Evolutionary conservation across 2,329 filamentous ascomycete species (phyloP).

Genomic region (Bipolaris oryzae): DNA sequence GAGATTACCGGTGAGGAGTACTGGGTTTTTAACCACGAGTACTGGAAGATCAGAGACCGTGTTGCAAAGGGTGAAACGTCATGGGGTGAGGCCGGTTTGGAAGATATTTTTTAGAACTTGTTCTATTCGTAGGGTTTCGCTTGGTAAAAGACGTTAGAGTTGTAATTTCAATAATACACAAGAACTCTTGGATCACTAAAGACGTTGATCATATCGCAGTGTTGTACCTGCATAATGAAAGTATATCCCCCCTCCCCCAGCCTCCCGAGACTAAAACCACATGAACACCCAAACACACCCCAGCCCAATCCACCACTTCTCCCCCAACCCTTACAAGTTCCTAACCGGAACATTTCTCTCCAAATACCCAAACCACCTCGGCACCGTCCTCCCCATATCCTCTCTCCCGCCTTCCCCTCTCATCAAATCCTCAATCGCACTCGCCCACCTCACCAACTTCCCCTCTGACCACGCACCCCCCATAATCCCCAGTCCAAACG

Average conservation of each 20-base stretch:
- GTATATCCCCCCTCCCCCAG: too few species aligned
- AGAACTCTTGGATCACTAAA: background rate
- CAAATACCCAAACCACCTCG: slow-evolving; percentile 43
- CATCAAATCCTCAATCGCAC: slow-evolving; percentile 53
- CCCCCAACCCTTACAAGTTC: slow-evolving; percentile 18
- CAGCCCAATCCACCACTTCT: background rate
- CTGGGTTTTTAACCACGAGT: slow-evolving; percentile 87
- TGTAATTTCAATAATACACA: background rate
- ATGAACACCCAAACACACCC: background rate
- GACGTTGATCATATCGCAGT: background rate
- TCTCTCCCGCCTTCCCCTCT: slow-evolving; percentile 13
- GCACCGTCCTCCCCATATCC: background rate
- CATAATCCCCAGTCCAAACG: slow-evolving; percentile 56
- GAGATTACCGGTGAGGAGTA: slow-evolving; percentile 84
- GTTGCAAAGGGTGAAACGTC: slow-evolving; percentile 65
- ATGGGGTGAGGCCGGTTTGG: slow-evolving; percentile 69
- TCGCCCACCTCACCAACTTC: slow-evolving; percentile 64
- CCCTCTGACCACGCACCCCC: slow-evolving; percentile 67
- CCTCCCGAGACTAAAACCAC: too few species aligned
- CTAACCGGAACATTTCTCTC: slow-evolving; percentile 48
- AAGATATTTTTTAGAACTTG: slow-evolving; percentile 70
- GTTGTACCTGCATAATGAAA: background rate
- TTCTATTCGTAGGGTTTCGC: background rate
- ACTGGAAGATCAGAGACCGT: slow-evolving; percentile 77
- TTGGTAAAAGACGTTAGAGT: background rate